Conservation (phyloP, 441 rosid species). For the Rhodomyrtus psidioides region DNA sequence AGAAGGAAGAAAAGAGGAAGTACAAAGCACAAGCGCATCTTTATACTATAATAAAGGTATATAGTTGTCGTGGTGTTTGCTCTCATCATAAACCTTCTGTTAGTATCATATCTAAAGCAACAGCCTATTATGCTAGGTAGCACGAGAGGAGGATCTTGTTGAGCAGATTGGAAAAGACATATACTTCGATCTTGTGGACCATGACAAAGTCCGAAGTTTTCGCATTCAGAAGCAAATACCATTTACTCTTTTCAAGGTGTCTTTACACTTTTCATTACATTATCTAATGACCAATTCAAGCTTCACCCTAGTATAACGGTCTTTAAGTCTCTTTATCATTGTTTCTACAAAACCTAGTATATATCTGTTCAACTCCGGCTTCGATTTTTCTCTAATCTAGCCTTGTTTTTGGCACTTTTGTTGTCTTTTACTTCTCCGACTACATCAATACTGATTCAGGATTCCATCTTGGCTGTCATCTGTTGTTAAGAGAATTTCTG, state of each 20-base stretch:
- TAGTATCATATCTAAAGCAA: neutral
- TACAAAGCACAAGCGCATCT: slow-evolving; percentile 91
- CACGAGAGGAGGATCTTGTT: slow-evolving; percentile 79
- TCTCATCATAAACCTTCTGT: neutral
- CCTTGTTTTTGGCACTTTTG: neutral
- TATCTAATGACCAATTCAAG: neutral
- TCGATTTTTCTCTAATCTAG: neutral
- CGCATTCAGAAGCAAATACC: slow-evolving; percentile 82
- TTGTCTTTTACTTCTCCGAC: neutral
- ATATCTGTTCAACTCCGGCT: neutral
- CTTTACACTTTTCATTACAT: neutral
- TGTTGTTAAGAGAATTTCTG: neutral
- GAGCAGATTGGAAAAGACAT: slow-evolving; percentile 87
- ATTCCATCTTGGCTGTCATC: neutral
- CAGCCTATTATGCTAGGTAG: slow-evolving; percentile 46
- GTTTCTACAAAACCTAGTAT: neutral
- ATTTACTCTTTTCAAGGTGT: slow-evolving; percentile 73
- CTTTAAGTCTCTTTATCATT: neutral
- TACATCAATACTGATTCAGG: neutral
- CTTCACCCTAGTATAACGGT: neutral
- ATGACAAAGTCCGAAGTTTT: slow-evolving; percentile 79
- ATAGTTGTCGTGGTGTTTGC: neutral
- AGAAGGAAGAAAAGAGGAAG: slow-evolving; percentile 74
- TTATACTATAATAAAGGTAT: slow-evolving; percentile 83
- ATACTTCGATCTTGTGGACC: slow-evolving; percentile 94